Evolutionary conservation across 805 yeast genomes (phyloP).

Genomic region (Clavispora santaluciae): DNA sequence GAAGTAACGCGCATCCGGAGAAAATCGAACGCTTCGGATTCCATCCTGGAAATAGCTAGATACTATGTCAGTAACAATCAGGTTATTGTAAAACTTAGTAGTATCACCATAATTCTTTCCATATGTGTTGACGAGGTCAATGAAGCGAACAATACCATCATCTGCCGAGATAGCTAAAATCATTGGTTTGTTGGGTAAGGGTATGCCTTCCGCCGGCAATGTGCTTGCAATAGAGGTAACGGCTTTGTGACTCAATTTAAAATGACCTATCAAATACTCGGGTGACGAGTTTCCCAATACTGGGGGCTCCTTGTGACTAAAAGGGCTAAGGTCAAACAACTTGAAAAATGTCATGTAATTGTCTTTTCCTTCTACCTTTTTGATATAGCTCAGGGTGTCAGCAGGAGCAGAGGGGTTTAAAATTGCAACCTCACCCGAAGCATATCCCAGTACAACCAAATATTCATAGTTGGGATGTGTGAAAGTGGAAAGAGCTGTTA

Average conservation of each 20-base stretch:
- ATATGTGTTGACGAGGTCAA: conserved; percentile 43
- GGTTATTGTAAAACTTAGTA: conserved; percentile 15
- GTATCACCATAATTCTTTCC: conserved; percentile 24
- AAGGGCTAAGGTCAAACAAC: conserved; percentile 32
- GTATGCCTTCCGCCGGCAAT: conserved; percentile 13
- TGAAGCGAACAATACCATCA: conserved; percentile 58
- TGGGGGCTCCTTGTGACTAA: conserved; percentile 8
- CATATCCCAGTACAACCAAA: conserved; percentile 39
- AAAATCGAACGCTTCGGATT: conserved; percentile 43
- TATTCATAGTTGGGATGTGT: conserved; percentile 35
- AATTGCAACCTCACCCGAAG: conserved; percentile 15
- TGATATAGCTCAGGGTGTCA: conserved; percentile 8
- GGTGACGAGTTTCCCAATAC: conserved; percentile 4
- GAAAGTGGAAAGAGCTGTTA: conserved; percentile 20
- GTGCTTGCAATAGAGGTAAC: conserved; percentile 44
- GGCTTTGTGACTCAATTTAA: conserved; percentile 56
- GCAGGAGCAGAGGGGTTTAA: conserved; percentile 12
- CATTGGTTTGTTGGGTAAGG: conserved; percentile 38
- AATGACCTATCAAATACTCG: conserved; percentile 44
- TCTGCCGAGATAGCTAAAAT: conserved; percentile 52
- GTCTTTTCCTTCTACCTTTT: conserved; percentile 22
- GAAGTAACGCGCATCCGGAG: conserved; percentile 45
- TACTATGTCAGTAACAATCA: conserved; percentile 44
- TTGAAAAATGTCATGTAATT: conserved; percentile 32
- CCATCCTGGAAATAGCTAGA: conserved; percentile 67